Base-by-base conservation (phyloP, 768 basidiomycete species). In the Termitomyces sp. region DNA sequence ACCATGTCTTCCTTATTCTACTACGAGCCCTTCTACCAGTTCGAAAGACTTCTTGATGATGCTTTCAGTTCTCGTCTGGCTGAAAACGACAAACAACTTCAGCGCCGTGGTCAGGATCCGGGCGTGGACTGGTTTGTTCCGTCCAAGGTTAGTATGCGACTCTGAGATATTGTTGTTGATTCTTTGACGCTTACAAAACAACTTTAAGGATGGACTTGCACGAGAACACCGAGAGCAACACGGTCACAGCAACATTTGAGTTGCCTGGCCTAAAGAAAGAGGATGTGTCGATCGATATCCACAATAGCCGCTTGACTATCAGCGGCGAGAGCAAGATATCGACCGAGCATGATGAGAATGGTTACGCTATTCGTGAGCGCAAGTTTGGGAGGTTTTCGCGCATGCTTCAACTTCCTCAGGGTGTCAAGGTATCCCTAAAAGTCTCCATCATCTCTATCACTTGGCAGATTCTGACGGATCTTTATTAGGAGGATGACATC, bases 181-280 rank as follows among this genome's bases (percentile, higher is more conserved):
- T 19, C 3, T 3, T 19, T 9, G 7, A 9, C 3, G 39, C n/a
- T n/a, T 1, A 21, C 11, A 23, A 43, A 5, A 25, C 16, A 7
- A 11, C 21, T 11, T 9, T 11, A 16, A 72, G 83, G 57, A 76
- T 83, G 71, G 75, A 84, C 57, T 52, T 84, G 3, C 70, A 76
- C 53, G 79, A 81, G 61, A 70, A 76, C 44, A 58, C 69, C 10
- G 72, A 75, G 1, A 61, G 63, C 14, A 75, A 76, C 57, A 59
- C 61, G 23, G 74, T 82, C 40, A 79, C 76, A 1, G 81, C 79
- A 10, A 74, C 75, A 8, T 80, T 85, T 54, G 84, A 84, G 62
- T 65, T 82, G 1, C 82, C 83, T 8, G 81, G 83, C 6, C 62
- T 83, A 53, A 77, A 72, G 51, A 78, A 79, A 51, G 75, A 79